Percentiles rank a stretch among this genome's conserved stretches.
Evolutionary conservation across 352 stramenopile species (phyloP).

Genomic region (Phytopythium boreale): DNA sequence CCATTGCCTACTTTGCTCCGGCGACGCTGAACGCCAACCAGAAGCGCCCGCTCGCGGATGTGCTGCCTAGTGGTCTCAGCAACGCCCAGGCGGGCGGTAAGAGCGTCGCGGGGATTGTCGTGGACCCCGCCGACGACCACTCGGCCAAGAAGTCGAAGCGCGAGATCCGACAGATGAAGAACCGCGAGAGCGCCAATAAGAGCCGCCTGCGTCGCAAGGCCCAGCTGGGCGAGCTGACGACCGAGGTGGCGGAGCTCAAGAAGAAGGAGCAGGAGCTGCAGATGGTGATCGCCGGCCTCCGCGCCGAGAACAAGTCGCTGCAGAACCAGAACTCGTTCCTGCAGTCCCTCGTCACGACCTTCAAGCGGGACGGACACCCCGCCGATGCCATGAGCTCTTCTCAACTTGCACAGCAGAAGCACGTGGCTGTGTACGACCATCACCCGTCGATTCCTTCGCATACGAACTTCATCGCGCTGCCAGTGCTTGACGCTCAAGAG

Average conservation of each 20-base stretch:
- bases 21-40: constrained; percentile 30
- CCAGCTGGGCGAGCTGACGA: constrained; percentile 54
- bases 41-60: constrained; percentile 53
- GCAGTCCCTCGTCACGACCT: constrained; percentile 63
- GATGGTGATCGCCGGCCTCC: constrained; percentile 61
- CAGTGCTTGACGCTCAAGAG: not conserved
- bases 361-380: constrained; percentile 24
- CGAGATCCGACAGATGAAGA: constrained; percentile 86
- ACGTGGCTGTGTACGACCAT: constrained; percentile 19
- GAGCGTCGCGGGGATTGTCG: not conserved
- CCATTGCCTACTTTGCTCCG: constrained; percentile 55
- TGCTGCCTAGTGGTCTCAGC: constrained; percentile 23
- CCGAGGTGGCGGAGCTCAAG: constrained; percentile 59
- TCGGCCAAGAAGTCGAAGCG: constrained; percentile 71
- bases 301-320: constrained; percentile 78
- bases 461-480: constrained; percentile 8
- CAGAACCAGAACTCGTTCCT: constrained; percentile 77
- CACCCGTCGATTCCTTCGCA: not conserved
- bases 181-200: constrained; percentile 84
- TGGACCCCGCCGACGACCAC: constrained; percentile 8
- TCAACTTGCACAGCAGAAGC: constrained; percentile 15
- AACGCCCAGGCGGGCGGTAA: not conserved
- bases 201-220: constrained; percentile 71
- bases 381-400: constrained; percentile 11
- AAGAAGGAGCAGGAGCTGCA: constrained; percentile 69